phyloP scores from a whole-genome alignment of 352 stramenopile genomes.

The Discostella stelligera region DNA sequence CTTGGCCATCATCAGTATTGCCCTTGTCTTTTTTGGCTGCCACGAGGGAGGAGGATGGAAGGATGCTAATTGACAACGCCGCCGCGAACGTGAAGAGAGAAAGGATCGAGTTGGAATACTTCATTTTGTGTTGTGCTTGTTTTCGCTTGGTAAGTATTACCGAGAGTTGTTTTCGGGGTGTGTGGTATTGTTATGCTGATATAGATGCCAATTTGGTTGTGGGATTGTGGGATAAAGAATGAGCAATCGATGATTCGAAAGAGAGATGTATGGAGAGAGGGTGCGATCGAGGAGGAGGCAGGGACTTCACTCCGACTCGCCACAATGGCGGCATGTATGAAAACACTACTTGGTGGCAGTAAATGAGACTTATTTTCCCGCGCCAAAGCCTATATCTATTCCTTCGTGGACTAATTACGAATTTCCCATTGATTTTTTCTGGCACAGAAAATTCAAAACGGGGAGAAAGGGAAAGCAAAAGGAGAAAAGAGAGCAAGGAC shows the following conservation, averaged over 20 bases:
- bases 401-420: not conserved
- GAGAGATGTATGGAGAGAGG: not conserved
- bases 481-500: too few relatives aligned
- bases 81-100: not conserved
- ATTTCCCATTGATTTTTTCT: not conserved
- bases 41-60: not conserved
- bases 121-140: not conserved
- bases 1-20: not conserved
- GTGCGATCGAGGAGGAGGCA: not conserved
- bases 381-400: not conserved
- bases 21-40: not conserved
- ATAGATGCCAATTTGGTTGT: not conserved
- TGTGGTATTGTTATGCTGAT: not conserved
- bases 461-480: too few relatives aligned
- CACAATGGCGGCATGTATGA: not conserved
- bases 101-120: constrained; percentile 4
- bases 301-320: too few relatives aligned
- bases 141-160: not conserved
- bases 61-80: not conserved
- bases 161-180: not conserved
- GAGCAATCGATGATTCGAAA: not conserved
- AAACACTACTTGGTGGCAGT: not conserved
- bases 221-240: not conserved
- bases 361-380: not conserved
- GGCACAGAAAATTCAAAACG: not conserved